Evolutionary conservation across 148 eudicot species (phyloP).

Genomic region (Rhododendron simsii): DNA sequence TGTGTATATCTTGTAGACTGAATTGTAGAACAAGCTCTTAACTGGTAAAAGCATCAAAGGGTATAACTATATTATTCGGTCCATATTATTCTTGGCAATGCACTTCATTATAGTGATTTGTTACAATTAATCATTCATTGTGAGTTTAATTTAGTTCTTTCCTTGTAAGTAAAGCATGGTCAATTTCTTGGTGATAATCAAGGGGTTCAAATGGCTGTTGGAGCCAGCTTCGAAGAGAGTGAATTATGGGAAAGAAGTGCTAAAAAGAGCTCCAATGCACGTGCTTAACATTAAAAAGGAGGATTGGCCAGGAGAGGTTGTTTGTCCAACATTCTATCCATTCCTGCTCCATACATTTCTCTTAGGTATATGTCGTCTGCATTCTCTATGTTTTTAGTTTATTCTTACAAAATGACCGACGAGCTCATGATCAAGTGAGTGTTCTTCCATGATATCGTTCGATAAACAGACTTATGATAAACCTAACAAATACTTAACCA

Average conservation of each 20-base stretch:
- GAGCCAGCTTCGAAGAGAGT: background rate
- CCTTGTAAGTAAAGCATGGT: background rate
- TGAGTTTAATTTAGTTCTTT: background rate
- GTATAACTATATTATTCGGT: background rate
- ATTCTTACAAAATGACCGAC: background rate
- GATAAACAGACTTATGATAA: background rate
- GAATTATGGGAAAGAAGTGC: background rate
- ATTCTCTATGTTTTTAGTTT: background rate
- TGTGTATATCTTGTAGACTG: background rate
- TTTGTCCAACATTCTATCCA: background rate
- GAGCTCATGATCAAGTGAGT: background rate
- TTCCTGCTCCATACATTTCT: background rate
- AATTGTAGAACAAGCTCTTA: background rate
- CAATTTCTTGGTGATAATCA: background rate
- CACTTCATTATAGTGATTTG: background rate
- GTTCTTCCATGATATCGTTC: background rate
- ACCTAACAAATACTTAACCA: background rate
- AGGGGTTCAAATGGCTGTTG: background rate
- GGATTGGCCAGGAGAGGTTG: background rate
- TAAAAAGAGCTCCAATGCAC: background rate
- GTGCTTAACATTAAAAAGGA: background rate
- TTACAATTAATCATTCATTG: background rate
- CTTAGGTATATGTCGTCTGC: background rate
- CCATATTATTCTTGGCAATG: background rate
- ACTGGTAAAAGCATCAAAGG: background rate